Base-by-base conservation (phyloP, 2,329 filamentous ascomycete genomes). In the Aureobasidium vineae region DNA sequence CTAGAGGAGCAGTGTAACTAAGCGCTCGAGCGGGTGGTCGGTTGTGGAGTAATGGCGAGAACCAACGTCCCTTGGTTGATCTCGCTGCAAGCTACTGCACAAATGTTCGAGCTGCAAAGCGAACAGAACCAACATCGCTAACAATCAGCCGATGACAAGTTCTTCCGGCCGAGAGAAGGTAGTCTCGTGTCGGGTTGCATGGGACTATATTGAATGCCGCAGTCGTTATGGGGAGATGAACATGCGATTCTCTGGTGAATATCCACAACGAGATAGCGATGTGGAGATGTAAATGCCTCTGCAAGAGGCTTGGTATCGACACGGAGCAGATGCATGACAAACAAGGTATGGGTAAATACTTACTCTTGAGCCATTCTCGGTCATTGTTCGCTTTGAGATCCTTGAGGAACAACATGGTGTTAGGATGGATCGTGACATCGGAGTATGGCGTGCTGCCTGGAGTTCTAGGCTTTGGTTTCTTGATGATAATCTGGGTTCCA, bases 281-380 rank as follows among this genome's bases (percentile, higher is more conserved):
- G 45, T 63, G 59, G 59, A 63, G 31, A 63, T 38, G 28, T 38
- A 23, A 2, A 26, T n/a, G 13, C 36, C 28, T 23, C 28, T 10
- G 16, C 23, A 26, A 28, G 13, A 33, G 7, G 6, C 16, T 45
- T 33, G 56, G 15, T n/a, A 19, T 28, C 5, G 41, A 59, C 10
- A 45, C 40, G 54, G 23, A 23, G 43, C 19, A n/a, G 26, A 31
- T 61, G 41, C 28, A 38, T 10, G 13, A 5, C 19, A 23, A 23
- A 41, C 5, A 15, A 15, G 31, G 21, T 5, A 47, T 33, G n/a
- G 26, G 41, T 26, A 10, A 49, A 31, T 15, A 73, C 78, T 74
- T 78, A 87, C 85, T 79, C 78, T 88, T 89, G 67, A 88, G 72
- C 86, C 86, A 88, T 73, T 84, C 78, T 49, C 86, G 80, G 66